Base-by-base conservation (phyloP, 305 asterid genomes). In the Solanum hybrid region DNA sequence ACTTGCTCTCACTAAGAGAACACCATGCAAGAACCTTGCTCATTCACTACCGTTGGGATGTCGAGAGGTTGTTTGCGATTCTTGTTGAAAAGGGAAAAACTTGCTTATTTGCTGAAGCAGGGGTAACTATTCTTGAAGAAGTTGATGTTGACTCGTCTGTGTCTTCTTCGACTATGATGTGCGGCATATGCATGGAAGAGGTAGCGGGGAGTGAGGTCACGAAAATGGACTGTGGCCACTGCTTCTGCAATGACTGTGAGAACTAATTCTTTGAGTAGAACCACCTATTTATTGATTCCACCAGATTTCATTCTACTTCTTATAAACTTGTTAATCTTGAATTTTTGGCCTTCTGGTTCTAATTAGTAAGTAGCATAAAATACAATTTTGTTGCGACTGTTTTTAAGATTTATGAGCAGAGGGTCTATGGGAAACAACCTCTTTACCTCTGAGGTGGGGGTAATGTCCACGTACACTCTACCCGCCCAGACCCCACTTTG, bases 11-110 rank as follows among this genome's bases (percentile, higher is more conserved):
- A 5, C 93, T 97, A 91, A 91, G 92, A 87, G 99, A 97, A 90
- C 98, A 96, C 88, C 96, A 95, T 91, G 98, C 99, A 29, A 92
- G 99, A 64, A 95, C 98, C 80, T 96, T 96, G 89, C 99, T 97
- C 90, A 96, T 96, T 90, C 98, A 96, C 89, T 92, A 93, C 90
- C 93, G 98, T 29, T 96, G 99, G 99, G 96, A 97, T 89, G 98
- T 95, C 64, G 98, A 96, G 91, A 95, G 90, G 90, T 89, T 97
- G 85, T 90, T 92, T 82, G 94, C 96, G 2, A 94, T 95, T 88
- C 94, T 93, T 89, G 95, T 96, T 51, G 99, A 97, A 90, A 96
- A 93, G 92, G 99, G 99, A 82, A 95, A 93, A 93, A 71, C 92
- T 35, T 86, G 89, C 93, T 88, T 97, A 92, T 97, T 96, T 95